These are phyloP conservation scores for Planoprotostelium fungivorum DNA, from an alignment of 78 protist genomes.

Conservation along the genomic window DNA sequence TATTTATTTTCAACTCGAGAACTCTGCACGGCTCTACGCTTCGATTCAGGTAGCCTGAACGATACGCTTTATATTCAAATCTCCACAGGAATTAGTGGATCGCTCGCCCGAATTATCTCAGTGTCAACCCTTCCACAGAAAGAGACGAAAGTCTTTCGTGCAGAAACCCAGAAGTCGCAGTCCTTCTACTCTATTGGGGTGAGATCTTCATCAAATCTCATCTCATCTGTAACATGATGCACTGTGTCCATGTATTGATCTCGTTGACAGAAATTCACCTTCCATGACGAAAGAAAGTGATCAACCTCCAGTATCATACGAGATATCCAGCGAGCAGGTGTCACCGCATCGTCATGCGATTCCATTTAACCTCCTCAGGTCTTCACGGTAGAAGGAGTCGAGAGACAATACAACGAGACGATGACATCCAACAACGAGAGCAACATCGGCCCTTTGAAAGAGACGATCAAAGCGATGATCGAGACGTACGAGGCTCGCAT, in stretches of 20 bases:
- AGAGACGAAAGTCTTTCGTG: neutral
- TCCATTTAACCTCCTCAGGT: neutral
- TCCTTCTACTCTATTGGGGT: neutral
- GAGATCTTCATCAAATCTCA: neutral
- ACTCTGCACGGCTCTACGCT: neutral
- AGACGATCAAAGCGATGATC: neutral
- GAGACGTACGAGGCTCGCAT: neutral
- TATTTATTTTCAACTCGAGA: neutral
- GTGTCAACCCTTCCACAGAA: neutral
- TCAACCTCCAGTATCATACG: neutral
- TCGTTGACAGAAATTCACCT: neutral
- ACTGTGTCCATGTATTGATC: neutral
- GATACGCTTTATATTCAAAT: neutral
- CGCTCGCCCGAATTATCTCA: neutral
- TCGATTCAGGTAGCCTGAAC: neutral
- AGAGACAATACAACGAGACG: neutral
- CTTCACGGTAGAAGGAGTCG: neutral
- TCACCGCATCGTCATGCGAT: neutral
- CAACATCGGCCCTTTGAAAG: neutral
- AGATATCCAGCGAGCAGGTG: neutral
- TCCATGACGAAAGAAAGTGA: neutral
- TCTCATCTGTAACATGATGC: neutral
- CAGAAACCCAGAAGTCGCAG: neutral
- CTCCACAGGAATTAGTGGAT: neutral
- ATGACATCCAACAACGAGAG: neutral